Evolutionary conservation across 2,329 filamentous ascomycete species (phyloP), one percentile per base, ranked within the genome.

Genomic region (Chrysosporium keratinophilum): DNA sequence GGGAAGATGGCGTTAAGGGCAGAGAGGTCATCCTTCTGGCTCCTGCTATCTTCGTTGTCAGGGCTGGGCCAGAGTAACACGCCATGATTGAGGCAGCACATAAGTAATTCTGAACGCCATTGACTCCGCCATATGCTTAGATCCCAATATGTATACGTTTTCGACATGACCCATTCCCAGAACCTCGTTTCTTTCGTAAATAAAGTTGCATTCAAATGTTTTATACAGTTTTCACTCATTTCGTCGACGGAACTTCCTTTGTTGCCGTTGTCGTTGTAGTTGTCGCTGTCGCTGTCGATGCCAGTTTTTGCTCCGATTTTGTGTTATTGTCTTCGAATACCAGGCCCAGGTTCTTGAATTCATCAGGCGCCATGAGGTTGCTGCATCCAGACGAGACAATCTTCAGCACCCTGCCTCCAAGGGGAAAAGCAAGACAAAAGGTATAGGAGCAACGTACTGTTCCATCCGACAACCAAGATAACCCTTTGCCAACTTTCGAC

Each of bases 401-500:
- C 15, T 17, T 51, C 12, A 51, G 49, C 28, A 44, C 10, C n/a
- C 9, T n/a, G 15, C 14, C 11, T 11, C 5, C 4, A 9, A 7
- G 10, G 31, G 31, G 40, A 58, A 41, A 15, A 39, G 7, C 6
- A 35, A 6, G 11, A 28, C 57, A 53, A 39, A 20, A 28, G 15
- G 34, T 19, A 14, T 1, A 23, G 50, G 9, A 35, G 40, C 23
- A 45, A 73, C 83, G 67, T 75, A 95, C 89, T 84, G 82, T 62
- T 97, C 91, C 93, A 98, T 98, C 47, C 93, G 82, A 70, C 93
- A 98, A 48, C 81, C 76, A 52, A 98, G 75, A 69, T 98, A 98
- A 31, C 82, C 79, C 73, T 96, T 97, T 56, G 90, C 90, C 52
- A 96, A 72, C 64, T 81, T 76, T 54, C 93, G 84, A 68, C 93